Base-by-base conservation (phyloP, 176 grass and related monocot genomes). In the Oryza australiensis region DNA sequence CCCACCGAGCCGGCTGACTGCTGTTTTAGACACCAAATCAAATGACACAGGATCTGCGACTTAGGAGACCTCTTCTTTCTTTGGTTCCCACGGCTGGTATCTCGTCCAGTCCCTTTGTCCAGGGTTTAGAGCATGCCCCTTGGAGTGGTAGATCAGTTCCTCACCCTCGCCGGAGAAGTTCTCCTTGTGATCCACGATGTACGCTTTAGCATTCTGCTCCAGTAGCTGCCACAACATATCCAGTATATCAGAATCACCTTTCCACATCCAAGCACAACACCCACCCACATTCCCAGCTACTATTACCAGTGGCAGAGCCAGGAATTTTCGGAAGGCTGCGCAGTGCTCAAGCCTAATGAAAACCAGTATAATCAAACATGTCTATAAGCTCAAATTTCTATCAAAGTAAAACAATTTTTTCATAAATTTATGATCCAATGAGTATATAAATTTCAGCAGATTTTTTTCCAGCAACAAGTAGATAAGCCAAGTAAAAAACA, bases 151-250 rank as follows among this genome's bases (percentile, higher is more conserved):
- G 77, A 99, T 95, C 66, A 84, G 57, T 42, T 90, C 87, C 5
- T 99, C 96, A 23, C 96, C 91, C 85, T 95, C 85, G 24, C 96
- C 96, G 0, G 89, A 90, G 73, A 83, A 91, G 84, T 99, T 95
- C 87, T 99, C 85, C 72, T 71, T 95, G 76, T 99, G 96, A 15
- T 93, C 96, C 64, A 72, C 85, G 34, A 82, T 86, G 59, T 92
- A 99, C 30, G 87, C 82, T 83, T 78, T 86, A 70, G 87, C 89
- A 77, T 95, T 99, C 72, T 86, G 76, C 80, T 88, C 81, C 62
- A 99, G 62, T 72, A 94, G 65, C 93, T 95, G 70, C 2, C 37
- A 62, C 64, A 27, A 8, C 22, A 81, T 2, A 64, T 2, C 4
- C 22, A 3, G 35, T 37, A 2, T 26, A 26, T 68, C 0, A 80